Conservation (phyloP, 345 rosid genomes). For the Lumnitzera littorea region DNA sequence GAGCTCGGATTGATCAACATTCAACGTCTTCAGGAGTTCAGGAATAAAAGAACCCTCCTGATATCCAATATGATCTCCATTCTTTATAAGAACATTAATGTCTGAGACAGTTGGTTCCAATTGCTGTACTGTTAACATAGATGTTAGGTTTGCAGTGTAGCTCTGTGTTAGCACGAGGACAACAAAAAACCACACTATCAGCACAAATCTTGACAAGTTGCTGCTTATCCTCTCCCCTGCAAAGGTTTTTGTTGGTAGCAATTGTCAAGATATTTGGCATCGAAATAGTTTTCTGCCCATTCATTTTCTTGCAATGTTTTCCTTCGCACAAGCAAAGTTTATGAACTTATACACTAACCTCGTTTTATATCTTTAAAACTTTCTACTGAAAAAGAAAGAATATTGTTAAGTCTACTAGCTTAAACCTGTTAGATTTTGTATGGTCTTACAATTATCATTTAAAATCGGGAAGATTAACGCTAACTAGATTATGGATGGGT, state of each 20-base stretch:
- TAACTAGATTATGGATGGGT: neutral
- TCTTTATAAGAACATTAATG: conserved; percentile 26
- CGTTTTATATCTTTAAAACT: too few species aligned
- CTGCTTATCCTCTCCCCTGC: conserved; percentile 57
- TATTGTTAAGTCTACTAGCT: too few species aligned
- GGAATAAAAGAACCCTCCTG: conserved; percentile 24
- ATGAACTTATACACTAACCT: too few species aligned
- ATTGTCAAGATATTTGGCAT: too few species aligned
- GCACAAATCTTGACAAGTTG: conserved; percentile 37
- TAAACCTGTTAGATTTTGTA: too few species aligned
- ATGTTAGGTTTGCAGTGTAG: conserved; percentile 65
- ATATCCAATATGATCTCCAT: conserved; percentile 37
- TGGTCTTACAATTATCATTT: too few species aligned
- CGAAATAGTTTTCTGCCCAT: too few species aligned
- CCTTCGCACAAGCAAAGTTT: too few species aligned
- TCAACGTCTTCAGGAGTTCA: conserved; percentile 20
- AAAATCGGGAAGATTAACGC: too few species aligned
- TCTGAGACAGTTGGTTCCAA: conserved; percentile 40
- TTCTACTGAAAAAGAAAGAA: too few species aligned
- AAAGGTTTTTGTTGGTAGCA: neutral
- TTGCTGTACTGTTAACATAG: conserved; percentile 47
- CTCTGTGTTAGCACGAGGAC: conserved; percentile 63
- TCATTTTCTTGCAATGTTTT: too few species aligned
- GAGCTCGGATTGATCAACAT: conserved; percentile 17
- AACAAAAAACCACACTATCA: conserved; percentile 58